These are phyloP conservation scores for Acacia melanoxylon DNA, from an alignment of 306 rosid species.

Conservation along the genomic window DNA sequence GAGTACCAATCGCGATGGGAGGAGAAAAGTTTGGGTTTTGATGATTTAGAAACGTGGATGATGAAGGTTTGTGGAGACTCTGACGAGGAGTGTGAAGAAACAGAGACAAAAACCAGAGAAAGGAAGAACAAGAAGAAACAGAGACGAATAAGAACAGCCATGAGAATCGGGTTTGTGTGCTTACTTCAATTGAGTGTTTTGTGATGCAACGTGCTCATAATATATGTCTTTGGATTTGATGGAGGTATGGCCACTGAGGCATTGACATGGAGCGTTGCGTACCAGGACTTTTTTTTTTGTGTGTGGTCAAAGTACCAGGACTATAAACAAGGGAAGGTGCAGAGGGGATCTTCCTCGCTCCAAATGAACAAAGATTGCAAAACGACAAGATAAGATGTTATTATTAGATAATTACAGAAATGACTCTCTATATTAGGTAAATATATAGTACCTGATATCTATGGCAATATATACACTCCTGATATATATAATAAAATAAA, in stretches of 20 bases:
- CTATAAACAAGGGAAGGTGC: neutral
- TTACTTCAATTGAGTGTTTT: no score
- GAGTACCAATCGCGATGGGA: constrained; percentile 64
- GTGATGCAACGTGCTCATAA: neutral
- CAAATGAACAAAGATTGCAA: neutral
- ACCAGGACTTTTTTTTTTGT: no score
- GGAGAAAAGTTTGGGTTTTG: constrained; percentile 55
- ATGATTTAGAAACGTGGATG: constrained; percentile 66
- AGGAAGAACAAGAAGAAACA: neutral
- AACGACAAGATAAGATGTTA: neutral
- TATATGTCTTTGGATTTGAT: neutral
- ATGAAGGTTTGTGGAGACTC: constrained; percentile 60
- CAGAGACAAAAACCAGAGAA: neutral
- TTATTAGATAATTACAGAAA: neutral
- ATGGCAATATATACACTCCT: no score
- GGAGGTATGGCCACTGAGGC: neutral
- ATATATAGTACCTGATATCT: no score
- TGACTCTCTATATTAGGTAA: no score
- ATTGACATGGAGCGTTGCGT: neutral
- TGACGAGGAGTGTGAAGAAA: constrained; percentile 32
- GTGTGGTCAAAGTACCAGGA: no score
- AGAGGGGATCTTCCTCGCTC: neutral
- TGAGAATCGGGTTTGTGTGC: neutral
- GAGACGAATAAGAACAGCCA: neutral
- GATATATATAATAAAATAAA: no score